A percentile compares a stretch with the other conserved stretches of the same genome.
Conservation (phyloP, 768 basidiomycete genomes). For the Saitozyma sp. region DNA sequence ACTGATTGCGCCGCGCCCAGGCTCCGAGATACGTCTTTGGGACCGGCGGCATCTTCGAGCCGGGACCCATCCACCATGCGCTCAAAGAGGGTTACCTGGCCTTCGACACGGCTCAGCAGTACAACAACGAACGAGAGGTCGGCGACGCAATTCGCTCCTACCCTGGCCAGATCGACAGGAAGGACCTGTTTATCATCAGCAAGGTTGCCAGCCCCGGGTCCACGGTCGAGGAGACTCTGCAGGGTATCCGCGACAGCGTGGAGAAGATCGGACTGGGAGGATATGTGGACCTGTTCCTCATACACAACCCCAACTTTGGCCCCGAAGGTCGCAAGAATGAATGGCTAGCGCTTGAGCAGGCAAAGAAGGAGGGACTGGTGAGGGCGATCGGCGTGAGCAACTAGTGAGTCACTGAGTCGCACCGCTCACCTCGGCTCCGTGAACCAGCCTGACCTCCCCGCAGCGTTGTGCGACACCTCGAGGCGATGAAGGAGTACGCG, state of each 20-base stretch:
- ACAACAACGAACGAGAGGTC: slow-evolving; percentile 13
- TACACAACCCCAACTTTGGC: slow-evolving; percentile 47
- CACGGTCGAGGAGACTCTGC: slow-evolving; percentile 9
- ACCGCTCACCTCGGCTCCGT: neutral
- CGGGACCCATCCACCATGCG: slow-evolving; percentile 16
- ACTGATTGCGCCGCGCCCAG: neutral
- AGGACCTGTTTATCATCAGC: slow-evolving; percentile 15
- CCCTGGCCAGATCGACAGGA: neutral
- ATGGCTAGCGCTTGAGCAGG: slow-evolving; percentile 53
- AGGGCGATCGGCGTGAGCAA: slow-evolving; percentile 63
- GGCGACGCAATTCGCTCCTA: slow-evolving; percentile 12
- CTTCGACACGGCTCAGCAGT: slow-evolving; percentile 19
- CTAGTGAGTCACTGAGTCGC: neutral
- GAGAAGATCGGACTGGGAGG: slow-evolving; percentile 12
- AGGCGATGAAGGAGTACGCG: slow-evolving; percentile 43
- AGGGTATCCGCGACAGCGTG: slow-evolving; percentile 12
- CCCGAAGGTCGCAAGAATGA: slow-evolving; percentile 36
- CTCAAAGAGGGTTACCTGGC: slow-evolving; percentile 9
- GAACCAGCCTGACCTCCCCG: too few species aligned
- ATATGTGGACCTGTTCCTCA: slow-evolving; percentile 45
- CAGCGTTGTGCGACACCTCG: slow-evolving; percentile 44
- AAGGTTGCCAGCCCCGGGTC: slow-evolving; percentile 7
- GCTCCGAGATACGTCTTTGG: slow-evolving; percentile 12
- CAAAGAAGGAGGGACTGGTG: slow-evolving; percentile 62
- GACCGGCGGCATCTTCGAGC: slow-evolving; percentile 11